phyloP scores from a whole-genome alignment of 2,329 filamentous ascomycete species.

The Curvularia spicifera region DNA sequence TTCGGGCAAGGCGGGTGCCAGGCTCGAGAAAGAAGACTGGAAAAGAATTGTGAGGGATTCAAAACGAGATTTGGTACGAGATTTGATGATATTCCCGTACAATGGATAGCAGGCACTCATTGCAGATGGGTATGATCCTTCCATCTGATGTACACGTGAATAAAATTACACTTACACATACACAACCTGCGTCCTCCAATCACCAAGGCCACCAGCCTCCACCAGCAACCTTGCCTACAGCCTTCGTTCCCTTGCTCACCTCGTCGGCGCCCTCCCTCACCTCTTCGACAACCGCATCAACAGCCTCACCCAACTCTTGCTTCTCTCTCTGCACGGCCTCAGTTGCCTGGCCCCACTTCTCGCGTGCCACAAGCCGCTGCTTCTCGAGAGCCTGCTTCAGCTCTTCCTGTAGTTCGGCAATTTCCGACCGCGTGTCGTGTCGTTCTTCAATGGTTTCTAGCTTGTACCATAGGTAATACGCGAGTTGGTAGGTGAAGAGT shows the following conservation, averaged over 20 bases:
- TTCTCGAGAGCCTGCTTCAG: constrained; percentile 30
- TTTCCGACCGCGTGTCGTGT: constrained; percentile 54
- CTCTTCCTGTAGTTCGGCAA: constrained; percentile 31
- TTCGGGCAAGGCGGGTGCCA: neutral
- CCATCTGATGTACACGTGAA: constrained; percentile 4
- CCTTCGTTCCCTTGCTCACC: constrained; percentile 20
- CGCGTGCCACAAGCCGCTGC: constrained; percentile 19
- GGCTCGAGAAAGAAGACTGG: neutral
- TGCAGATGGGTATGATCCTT: constrained; percentile 7
- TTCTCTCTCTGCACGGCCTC: constrained; percentile 21
- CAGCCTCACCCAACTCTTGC: constrained; percentile 16
- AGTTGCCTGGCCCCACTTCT: constrained; percentile 14
- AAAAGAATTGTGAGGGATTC: neutral
- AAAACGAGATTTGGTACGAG: neutral
- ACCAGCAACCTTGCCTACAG: constrained; percentile 23
- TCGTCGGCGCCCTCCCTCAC: constrained; percentile 26
- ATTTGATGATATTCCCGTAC: neutral
- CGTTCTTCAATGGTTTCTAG: constrained; percentile 75
- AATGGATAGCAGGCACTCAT: neutral
- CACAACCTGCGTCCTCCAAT: neutral
- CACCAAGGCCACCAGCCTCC: constrained; percentile 39
- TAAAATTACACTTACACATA: neutral
- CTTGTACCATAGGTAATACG: constrained; percentile 76
- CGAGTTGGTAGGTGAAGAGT: constrained; percentile 78
- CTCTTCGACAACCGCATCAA: constrained; percentile 21